These are phyloP conservation scores for Scutellaria galericulata DNA, from an alignment of 257 asterid genomes.

Conservation along the genomic window DNA sequence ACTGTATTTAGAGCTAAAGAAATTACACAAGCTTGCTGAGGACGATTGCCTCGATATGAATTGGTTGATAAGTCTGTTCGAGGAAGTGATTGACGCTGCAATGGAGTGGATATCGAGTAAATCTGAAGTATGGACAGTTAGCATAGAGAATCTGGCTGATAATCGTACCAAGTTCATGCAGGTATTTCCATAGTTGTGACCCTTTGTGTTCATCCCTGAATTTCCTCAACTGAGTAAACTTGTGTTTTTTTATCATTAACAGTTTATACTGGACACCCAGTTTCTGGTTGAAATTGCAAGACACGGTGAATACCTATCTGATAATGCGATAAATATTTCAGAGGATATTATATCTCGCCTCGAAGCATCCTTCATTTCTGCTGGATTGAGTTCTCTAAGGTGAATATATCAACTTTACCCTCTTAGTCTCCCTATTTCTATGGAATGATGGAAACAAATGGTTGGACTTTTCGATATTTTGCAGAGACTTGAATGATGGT, in stretches of 20 bases:
- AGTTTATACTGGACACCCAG: slow-evolving; percentile 62
- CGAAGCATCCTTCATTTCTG: slow-evolving; percentile 39
- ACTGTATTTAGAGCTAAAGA: slow-evolving; percentile 63
- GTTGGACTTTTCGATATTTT: neutral
- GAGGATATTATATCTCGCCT: slow-evolving; percentile 40
- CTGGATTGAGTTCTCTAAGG: slow-evolving; percentile 59
- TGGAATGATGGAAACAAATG: neutral
- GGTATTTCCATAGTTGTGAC: slow-evolving; percentile 41
- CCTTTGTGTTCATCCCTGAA: neutral
- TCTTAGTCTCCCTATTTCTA: neutral
- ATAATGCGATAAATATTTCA: slow-evolving; percentile 35
- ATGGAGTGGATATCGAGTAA: slow-evolving; percentile 47
- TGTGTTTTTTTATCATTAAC: slow-evolving; percentile 34
- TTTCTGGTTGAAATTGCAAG: slow-evolving; percentile 75
- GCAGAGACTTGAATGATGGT: slow-evolving; percentile 49
- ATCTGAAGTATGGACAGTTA: slow-evolving; percentile 39
- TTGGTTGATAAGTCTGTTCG: slow-evolving; percentile 57
- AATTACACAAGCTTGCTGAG: slow-evolving; percentile 55
- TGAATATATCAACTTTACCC: slow-evolving; percentile 26
- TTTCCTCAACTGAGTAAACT: neutral
- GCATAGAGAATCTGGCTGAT: slow-evolving; percentile 39
- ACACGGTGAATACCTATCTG: slow-evolving; percentile 58
- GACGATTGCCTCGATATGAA: slow-evolving; percentile 49
- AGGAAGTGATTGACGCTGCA: slow-evolving; percentile 56
- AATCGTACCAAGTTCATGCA: slow-evolving; percentile 47